Evolutionary conservation across 2,329 filamentous ascomycete genomes (phyloP).

Genomic region (Trichoderma hamatum): DNA sequence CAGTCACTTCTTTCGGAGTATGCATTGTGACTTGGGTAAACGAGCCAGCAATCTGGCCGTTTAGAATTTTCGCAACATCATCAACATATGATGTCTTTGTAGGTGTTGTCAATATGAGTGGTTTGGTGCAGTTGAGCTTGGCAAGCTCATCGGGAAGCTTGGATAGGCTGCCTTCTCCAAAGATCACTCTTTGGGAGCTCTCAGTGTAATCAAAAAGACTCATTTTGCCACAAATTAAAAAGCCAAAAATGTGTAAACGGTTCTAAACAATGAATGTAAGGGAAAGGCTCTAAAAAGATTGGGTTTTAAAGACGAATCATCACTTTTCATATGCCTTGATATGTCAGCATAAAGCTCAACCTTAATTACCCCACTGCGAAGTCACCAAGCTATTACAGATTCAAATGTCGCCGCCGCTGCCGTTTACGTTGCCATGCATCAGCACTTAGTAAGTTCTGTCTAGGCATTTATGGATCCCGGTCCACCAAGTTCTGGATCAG

Average conservation of each 20-base stretch:
- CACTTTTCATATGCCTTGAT: background rate
- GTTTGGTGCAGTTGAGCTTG: slow-evolving; percentile 51
- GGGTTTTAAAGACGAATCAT: background rate
- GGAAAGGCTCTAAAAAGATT: background rate
- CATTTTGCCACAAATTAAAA: background rate
- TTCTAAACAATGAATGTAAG: background rate
- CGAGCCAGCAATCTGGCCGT: slow-evolving; percentile 24
- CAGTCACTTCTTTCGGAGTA: slow-evolving; percentile 60
- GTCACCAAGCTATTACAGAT: slow-evolving; percentile 16
- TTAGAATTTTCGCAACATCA: background rate
- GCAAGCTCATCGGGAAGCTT: slow-evolving; percentile 49
- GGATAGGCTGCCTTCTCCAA: slow-evolving; percentile 58
- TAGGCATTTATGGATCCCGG: background rate
- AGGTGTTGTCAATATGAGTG: slow-evolving; percentile 59
- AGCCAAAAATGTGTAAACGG: background rate
- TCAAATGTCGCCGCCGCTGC: background rate
- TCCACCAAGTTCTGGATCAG: background rate
- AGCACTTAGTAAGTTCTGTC: slow-evolving; percentile 9
- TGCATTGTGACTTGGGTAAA: slow-evolving; percentile 65
- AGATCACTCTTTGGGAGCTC: slow-evolving; percentile 47
- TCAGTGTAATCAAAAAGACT: slow-evolving; percentile 13
- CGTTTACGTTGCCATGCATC: background rate
- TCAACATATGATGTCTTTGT: slow-evolving; percentile 11
- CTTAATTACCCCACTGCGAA: background rate
- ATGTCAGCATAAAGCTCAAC: background rate